phyloP scores from a whole-genome alignment of 805 yeast genomes.

The Kodamaea nitidulidarum region DNA sequence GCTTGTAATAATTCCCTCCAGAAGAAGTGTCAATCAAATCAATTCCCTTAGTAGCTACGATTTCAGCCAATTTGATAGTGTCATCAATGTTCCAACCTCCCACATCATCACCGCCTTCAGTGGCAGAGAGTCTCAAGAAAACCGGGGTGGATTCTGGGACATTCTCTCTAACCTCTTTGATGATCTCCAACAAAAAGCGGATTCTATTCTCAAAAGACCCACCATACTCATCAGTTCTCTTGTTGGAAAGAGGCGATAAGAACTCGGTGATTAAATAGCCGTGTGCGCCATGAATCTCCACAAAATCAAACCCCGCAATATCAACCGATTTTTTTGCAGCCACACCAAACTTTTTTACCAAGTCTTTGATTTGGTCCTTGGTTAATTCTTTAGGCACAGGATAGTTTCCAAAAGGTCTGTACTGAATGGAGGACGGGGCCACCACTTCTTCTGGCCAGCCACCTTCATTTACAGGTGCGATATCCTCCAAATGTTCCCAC shows the following conservation, averaged over 20 bases:
- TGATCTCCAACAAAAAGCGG: constrained; percentile 39
- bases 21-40: constrained; percentile 53
- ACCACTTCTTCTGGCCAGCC: constrained; percentile 44
- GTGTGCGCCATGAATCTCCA: constrained; percentile 42
- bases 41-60: constrained; percentile 40
- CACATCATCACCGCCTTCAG: constrained; percentile 33
- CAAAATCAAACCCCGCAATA: constrained; percentile 37
- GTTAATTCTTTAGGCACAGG: constrained; percentile 42
- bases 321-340: constrained; percentile 47
- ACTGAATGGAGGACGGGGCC: constrained; percentile 41
- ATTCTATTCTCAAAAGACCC: constrained; percentile 43
- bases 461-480: constrained; percentile 28
- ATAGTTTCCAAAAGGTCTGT: constrained; percentile 24
- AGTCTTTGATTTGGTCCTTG: constrained; percentile 33
- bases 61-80: constrained; percentile 36
- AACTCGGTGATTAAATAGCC: constrained; percentile 40
- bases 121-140: constrained; percentile 45
- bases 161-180: constrained; percentile 37
- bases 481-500: constrained; percentile 25
- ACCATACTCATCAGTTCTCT: constrained; percentile 21
- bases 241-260: constrained; percentile 20
- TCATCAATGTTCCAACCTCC: constrained; percentile 45
- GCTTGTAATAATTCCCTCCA: constrained; percentile 43
- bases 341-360: constrained; percentile 39
- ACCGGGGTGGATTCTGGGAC: constrained; percentile 41